Percentiles rank a stretch among this genome's conserved stretches.
Conservation (phyloP, 1,139 yeast genomes). For the Barnettozyma hawaiiensis region DNA sequence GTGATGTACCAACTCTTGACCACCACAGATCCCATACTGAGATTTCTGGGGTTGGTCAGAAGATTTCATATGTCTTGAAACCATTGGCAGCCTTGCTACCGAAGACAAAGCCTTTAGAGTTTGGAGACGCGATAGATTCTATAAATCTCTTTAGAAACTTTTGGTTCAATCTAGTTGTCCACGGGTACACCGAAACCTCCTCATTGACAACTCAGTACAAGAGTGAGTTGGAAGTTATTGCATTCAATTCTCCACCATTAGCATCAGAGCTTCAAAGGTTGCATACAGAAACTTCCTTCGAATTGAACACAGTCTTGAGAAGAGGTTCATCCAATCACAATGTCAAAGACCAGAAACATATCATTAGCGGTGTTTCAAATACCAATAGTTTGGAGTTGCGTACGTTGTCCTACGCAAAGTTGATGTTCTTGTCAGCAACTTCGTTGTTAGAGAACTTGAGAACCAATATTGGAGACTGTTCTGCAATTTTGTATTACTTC, state of each 20-base stretch:
- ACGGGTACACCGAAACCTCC: constrained; percentile 71
- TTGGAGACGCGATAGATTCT: constrained; percentile 29
- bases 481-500: constrained; percentile 66
- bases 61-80: constrained; percentile 58
- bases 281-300: constrained; percentile 86
- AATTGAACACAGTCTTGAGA: constrained; percentile 83
- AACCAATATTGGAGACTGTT: constrained; percentile 75
- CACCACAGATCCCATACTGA: constrained; percentile 81
- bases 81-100: constrained; percentile 81
- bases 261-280: constrained; percentile 85
- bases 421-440: constrained; percentile 85
- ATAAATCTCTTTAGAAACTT: constrained; percentile 65
- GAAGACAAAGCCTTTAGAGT: constrained; percentile 35
- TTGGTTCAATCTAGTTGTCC: constrained; percentile 93
- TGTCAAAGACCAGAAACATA: constrained; percentile 68
- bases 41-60: constrained; percentile 70
- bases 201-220: constrained; percentile 44
- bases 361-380: constrained; percentile 31
- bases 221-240: constrained; percentile 59
- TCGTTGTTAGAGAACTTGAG: constrained; percentile 73
- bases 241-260: constrained; percentile 85
- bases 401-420: constrained; percentile 66
- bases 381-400: constrained; percentile 34
- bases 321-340: constrained; percentile 85
- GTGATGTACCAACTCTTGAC: constrained; percentile 74